Evolutionary conservation across 345 rosid genomes (phyloP), one percentile per base, ranked within the genome.

Genomic region (Draba incana): DNA sequence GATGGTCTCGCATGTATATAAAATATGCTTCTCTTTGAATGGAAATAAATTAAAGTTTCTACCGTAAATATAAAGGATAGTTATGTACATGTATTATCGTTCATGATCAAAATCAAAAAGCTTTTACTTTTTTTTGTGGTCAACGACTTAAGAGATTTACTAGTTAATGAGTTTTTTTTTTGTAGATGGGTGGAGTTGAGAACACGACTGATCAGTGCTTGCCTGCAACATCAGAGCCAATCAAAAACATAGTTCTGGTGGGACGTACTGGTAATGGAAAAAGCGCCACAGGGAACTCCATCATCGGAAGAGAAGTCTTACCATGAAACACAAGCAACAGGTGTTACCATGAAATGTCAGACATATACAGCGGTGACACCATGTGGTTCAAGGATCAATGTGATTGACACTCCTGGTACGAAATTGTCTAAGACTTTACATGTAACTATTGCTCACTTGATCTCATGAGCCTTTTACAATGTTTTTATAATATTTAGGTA

Each of bases 271-370:
- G 49, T 3, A 45, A 45, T 1, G 49, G 49, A 45, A 45, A 45
- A 15, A 45, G 49, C 1, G 49, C 49, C 49, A 45, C 49, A 1
- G 49, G 49, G 1, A 45, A 45, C 49, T 45, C 49, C 2, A 2
- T 45, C 23, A 15, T 45, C 5, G 13, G 23, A 69, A 70, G 44
- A 83, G 0, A 50, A 73, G 83, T 83, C 62, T 89, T 85, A 72
- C 67, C 85, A 92, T 8, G 83, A 82, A 75, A 76, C 84, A 55
- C 83, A 90, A 66, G 82, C 89, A 13, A 77, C 89, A 0, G 89
- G 91, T 14, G 81, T 87, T 55, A 89, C 96, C 3, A 78, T 80
- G 51, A 81, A 84, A 30, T 87, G 86, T 56, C 88, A 87, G 74
- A 67, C 83, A 79, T 81, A 79, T 70, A 66, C 11, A 39, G 61